Percentiles rank a stretch among this genome's conserved stretches.
Evolutionary conservation across 768 basidiomycete species (phyloP).

Genomic region (Lactarius trivialis): DNA sequence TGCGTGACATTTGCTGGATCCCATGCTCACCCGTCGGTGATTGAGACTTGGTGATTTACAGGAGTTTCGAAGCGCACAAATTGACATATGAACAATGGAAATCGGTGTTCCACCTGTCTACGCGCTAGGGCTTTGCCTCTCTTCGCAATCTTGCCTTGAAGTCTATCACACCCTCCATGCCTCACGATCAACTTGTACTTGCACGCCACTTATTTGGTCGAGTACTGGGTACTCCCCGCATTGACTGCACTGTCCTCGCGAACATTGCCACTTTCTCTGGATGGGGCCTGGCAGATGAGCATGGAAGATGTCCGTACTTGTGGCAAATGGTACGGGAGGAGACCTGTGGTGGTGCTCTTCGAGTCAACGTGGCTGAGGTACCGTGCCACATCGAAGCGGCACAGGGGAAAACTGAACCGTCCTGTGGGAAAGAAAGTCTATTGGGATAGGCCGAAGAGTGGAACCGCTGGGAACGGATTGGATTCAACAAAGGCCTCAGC

Average conservation of each 20-base stretch:
- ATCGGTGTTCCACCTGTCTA: conserved; percentile 27
- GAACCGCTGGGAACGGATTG: background rate
- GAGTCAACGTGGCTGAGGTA: background rate
- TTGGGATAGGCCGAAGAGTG: background rate
- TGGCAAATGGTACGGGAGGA: background rate
- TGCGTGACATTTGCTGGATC: conserved; percentile 1
- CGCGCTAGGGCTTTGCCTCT: conserved; percentile 29
- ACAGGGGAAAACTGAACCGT: background rate
- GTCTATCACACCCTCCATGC: conserved; percentile 12
- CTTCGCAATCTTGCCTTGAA: conserved; percentile 25
- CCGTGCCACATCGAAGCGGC: background rate
- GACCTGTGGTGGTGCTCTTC: background rate
- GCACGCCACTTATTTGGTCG: conserved; percentile 19
- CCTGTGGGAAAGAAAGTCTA: background rate
- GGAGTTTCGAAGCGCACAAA: conserved; percentile 2
- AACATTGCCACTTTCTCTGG: conserved; percentile 3
- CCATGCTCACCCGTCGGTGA: background rate
- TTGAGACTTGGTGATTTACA: background rate
- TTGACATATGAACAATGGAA: conserved; percentile 26
- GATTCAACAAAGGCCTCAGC: background rate
- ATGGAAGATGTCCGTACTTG: conserved; percentile 15
- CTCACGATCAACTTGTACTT: conserved; percentile 17
- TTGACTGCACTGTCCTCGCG: conserved; percentile 16
- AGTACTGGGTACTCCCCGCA: conserved; percentile 17
- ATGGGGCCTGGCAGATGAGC: conserved; percentile 12